Percentiles rank a stretch among this genome's conserved stretches.
phyloP scores from a whole-genome alignment of 2,329 filamentous ascomycete genomes.

The Ramichloridium luteum region DNA sequence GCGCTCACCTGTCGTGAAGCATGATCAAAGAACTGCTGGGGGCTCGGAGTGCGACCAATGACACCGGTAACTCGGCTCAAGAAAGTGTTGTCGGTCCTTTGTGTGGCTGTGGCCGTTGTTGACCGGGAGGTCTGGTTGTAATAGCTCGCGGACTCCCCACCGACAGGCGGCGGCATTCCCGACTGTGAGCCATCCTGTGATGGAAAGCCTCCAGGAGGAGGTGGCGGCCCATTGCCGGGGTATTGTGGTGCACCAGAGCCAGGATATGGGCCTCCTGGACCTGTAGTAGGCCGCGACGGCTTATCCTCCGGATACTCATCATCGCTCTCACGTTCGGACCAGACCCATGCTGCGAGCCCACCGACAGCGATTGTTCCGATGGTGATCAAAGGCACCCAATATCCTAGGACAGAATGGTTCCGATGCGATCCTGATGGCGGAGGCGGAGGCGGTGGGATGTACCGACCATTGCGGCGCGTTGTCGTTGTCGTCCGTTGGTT shows the following conservation, averaged over 20 bases:
- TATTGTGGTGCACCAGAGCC: constrained; percentile 17
- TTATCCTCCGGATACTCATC: constrained; percentile 40
- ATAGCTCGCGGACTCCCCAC: constrained; percentile 20
- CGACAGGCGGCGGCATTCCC: constrained; percentile 16
- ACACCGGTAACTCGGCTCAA: constrained; percentile 59
- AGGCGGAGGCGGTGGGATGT: constrained; percentile 22
- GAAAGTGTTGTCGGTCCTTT: constrained; percentile 16
- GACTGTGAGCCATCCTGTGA: constrained; percentile 16
- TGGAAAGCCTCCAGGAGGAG: constrained; percentile 9
- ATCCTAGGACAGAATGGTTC: constrained; percentile 50
- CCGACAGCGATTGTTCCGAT: constrained; percentile 81
- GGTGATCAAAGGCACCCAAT: constrained; percentile 80
- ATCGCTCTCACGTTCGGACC: constrained; percentile 74
- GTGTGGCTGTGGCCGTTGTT: constrained; percentile 7
- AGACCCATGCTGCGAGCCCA: constrained; percentile 81
- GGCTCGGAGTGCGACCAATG: constrained; percentile 69
- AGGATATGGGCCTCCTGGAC: constrained; percentile 12
- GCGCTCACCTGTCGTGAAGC: constrained; percentile 72
- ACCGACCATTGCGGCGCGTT: constrained; percentile 38
- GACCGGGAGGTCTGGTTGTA: constrained; percentile 13
- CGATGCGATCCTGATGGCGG: constrained; percentile 31
- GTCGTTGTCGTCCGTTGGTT: constrained; percentile 28
- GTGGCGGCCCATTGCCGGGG: constrained; percentile 11
- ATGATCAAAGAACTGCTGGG: constrained; percentile 75
- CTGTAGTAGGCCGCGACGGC: constrained; percentile 18